Base-by-base conservation (phyloP, 2,329 filamentous ascomycete species). In the Cryphonectria parasitica region DNA sequence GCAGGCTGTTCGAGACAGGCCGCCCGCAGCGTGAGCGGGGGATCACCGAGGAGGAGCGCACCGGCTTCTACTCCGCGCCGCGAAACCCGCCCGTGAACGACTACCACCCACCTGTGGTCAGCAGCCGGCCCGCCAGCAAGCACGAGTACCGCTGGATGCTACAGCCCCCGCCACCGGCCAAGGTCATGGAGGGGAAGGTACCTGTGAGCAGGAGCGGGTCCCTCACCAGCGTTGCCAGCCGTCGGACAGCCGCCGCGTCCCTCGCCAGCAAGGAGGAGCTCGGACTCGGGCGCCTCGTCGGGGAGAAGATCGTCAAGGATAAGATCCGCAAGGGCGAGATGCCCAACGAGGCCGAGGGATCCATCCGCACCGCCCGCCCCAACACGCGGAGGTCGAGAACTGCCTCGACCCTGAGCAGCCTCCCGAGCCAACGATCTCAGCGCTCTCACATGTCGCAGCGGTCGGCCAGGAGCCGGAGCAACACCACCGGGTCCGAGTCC, bases 121-220 rank as follows among this genome's bases (percentile, higher is more conserved):
- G 89, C 79, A 93, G 90, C 80, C 91, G 88, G 69, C 92, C 90
- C 19, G 86, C 85, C 52, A 90, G 88, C 78, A 89, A 84, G 77
- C 89, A 90, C 68, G 93, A 92, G 71, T 91, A 92, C 68, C 87
- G 87, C 77, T 98, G 95, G 95, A 97, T 98, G 94, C 84, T 97
- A 66, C 93, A 97, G 77, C 95, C 95, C 2, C 94, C 94, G 1
- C 95, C 95, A n/a, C 89, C 91, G 45, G 94, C 95, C 69, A 94
- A 91, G 79, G 86, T 97, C 71, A 98, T 98, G 95, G 92, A 92
- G 74, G 95, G 94, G 74, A 96, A 95, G 79, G 88, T 92, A 49
- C 88, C 89, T 41, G 90, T 91, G 28, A 88, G 86, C 75, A 83
- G 90, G 68, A 91, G 88, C 74, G 83, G 84, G 49, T 92, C 89